These are phyloP conservation scores for Pseudoscleropodium purum DNA, from an alignment of 225 moss, liverwort and hornwort species.

Conservation along the genomic window DNA sequence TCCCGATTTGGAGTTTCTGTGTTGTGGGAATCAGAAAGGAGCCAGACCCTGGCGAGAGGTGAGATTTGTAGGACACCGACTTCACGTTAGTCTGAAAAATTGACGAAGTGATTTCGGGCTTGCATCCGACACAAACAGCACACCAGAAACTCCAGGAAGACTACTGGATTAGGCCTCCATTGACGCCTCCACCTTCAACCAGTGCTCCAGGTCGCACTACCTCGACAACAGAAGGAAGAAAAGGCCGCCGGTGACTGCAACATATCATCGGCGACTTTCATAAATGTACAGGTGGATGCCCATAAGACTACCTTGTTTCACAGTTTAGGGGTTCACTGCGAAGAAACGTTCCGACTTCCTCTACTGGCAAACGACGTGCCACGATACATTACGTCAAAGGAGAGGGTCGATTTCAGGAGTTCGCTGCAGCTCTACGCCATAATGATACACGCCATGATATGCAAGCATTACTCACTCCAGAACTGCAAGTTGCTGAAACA, in stretches of 20 bases:
- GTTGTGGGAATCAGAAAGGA: background rate
- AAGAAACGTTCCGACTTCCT: too few species aligned
- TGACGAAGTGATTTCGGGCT: background rate
- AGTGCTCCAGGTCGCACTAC: background rate
- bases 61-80: background rate
- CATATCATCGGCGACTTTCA: background rate
- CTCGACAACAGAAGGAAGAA: background rate
- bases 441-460: too few species aligned
- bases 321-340: background rate
- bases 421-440: background rate
- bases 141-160: background rate
- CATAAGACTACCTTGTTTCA: background rate
- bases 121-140: background rate
- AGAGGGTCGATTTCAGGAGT: too few species aligned
- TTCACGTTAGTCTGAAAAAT: background rate
- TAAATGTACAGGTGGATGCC: background rate
- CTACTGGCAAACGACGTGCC: background rate
- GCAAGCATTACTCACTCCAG: background rate
- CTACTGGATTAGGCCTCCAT: background rate
- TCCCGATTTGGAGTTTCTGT: background rate
- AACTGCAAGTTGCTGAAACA: background rate
- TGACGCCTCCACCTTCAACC: background rate
- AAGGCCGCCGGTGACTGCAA: background rate
- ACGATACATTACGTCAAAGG: too few species aligned
- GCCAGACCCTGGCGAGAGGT: background rate